phyloP scores from a whole-genome alignment of 2,329 filamentous ascomycete genomes.

The Allantophomopsis cytisporea region DNA sequence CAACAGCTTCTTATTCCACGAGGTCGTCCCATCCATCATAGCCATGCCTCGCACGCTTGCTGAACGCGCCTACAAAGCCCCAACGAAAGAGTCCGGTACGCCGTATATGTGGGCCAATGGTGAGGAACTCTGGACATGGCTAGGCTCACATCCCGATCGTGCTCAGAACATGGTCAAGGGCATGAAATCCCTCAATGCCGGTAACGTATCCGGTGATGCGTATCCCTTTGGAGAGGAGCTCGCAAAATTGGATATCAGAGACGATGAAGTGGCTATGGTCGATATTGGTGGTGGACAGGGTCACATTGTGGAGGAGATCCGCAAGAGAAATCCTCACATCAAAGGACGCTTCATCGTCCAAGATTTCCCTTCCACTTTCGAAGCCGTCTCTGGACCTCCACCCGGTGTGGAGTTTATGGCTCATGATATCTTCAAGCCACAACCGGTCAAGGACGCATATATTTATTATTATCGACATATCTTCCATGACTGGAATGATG shows the following conservation, averaged over 20 bases:
- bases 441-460: constrained; percentile 8
- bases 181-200: constrained; percentile 7
- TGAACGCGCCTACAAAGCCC: constrained; percentile 9
- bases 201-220: constrained; percentile 5
- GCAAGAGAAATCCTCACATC: constrained; percentile 6
- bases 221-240: constrained; percentile 7
- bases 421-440: constrained; percentile 16
- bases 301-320: constrained; percentile 9
- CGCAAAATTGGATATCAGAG: constrained; percentile 7
- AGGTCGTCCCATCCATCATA: constrained; percentile 10
- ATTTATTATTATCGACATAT: constrained; percentile 9
- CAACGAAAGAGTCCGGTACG: constrained; percentile 10
- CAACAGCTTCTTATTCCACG: constrained; percentile 9
- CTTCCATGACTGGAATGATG: constrained; percentile 11
- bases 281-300: constrained; percentile 12
- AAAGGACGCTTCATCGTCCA: constrained; percentile 11
- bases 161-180: constrained; percentile 11
- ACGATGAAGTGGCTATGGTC: constrained; percentile 9
- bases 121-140: constrained; percentile 11
- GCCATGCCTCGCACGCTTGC: constrained; percentile 10
- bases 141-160: constrained; percentile 9
- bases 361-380: constrained; percentile 10
- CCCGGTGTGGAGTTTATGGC: constrained; percentile 16
- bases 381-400: constrained; percentile 4
- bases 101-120: constrained; percentile 10